Conservation (phyloP, 2,329 filamentous ascomycete genomes). For the Trichophaea hybrida region DNA sequence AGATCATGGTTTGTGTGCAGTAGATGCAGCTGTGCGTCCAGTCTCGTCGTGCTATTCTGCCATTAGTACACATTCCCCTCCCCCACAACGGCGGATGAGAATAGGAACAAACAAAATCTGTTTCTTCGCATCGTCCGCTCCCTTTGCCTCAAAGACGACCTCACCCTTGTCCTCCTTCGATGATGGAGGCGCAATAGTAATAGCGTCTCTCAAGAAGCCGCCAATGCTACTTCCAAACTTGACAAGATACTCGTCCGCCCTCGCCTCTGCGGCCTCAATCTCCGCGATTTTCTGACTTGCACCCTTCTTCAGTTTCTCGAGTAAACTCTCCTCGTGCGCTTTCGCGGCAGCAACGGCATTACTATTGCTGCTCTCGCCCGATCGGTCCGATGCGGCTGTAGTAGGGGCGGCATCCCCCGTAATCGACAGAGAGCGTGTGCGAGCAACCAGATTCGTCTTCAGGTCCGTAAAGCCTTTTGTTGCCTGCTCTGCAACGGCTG, state of each 20-base stretch:
- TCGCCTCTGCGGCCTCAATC: conserved; percentile 53
- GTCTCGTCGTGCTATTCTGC: conserved; percentile 51
- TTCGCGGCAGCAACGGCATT: not conserved
- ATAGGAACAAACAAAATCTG: conserved; percentile 53
- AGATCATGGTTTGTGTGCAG: conserved; percentile 75
- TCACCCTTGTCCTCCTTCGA: conserved; percentile 38
- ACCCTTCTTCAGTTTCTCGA: conserved; percentile 17
- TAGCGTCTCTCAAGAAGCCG: conserved; percentile 79
- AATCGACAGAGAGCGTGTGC: conserved; percentile 60
- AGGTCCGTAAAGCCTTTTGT: conserved; percentile 64
- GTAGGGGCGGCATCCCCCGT: not conserved
- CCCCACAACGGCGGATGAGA: not conserved
- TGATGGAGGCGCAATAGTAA: conserved; percentile 67
- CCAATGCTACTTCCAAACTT: conserved; percentile 82
- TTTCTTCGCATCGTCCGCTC: conserved; percentile 67
- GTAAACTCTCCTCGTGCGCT: conserved; percentile 13
- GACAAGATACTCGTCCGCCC: conserved; percentile 84
- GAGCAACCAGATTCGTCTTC: conserved; percentile 51
- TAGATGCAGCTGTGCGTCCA: conserved; percentile 90
- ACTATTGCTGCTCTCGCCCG: not conserved
- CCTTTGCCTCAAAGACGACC: conserved; percentile 86
- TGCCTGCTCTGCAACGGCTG: conserved; percentile 64
- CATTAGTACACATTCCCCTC: not conserved
- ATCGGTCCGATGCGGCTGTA: not conserved
- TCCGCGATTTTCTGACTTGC: conserved; percentile 19